A percentile compares a stretch with the other conserved stretches of the same genome.
phyloP scores from a whole-genome alignment of 345 rosid genomes.

The Acer negundo region DNA sequence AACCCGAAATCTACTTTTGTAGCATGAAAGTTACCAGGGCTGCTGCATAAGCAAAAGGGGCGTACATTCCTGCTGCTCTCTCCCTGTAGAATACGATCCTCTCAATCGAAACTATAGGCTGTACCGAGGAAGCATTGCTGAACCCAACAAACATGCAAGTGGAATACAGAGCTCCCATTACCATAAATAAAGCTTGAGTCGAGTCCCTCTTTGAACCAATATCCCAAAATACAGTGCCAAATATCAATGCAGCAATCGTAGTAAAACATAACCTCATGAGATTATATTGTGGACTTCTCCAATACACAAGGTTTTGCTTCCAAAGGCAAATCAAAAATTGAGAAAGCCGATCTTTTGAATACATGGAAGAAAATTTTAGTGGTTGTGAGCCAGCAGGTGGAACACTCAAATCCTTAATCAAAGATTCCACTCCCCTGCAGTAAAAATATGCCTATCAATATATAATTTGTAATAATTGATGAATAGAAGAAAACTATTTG shows the following conservation, averaged over 20 bases:
- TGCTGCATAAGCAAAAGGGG: slow-evolving; percentile 55
- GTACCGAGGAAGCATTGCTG: slow-evolving; percentile 48
- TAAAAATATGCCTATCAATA: slow-evolving; percentile 13
- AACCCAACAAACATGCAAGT: slow-evolving; percentile 51
- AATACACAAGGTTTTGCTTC: slow-evolving; percentile 61
- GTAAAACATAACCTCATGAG: slow-evolving; percentile 39
- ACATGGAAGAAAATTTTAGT: slow-evolving; percentile 56
- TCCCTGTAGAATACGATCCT: slow-evolving; percentile 67
- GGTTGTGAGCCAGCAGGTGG: slow-evolving; percentile 47
- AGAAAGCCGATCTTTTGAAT: slow-evolving; percentile 50
- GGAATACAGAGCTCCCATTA: slow-evolving; percentile 69
- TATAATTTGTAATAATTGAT: background rate
- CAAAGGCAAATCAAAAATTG: slow-evolving; percentile 54
- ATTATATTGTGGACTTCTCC: slow-evolving; percentile 61
- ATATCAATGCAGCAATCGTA: slow-evolving; percentile 37
- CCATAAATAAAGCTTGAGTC: slow-evolving; percentile 52
- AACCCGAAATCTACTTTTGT: background rate
- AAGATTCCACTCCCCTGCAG: slow-evolving; percentile 67
- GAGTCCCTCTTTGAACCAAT: slow-evolving; percentile 57
- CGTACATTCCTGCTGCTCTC: slow-evolving; percentile 66
- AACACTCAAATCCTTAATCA: slow-evolving; percentile 46
- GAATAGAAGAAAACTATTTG: background rate
- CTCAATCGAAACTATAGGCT: slow-evolving; percentile 53
- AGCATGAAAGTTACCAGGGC: slow-evolving; percentile 45
- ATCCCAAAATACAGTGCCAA: slow-evolving; percentile 54